Base-by-base conservation (phyloP, 2,329 filamentous ascomycete genomes). In the Alternaria viburni region DNA sequence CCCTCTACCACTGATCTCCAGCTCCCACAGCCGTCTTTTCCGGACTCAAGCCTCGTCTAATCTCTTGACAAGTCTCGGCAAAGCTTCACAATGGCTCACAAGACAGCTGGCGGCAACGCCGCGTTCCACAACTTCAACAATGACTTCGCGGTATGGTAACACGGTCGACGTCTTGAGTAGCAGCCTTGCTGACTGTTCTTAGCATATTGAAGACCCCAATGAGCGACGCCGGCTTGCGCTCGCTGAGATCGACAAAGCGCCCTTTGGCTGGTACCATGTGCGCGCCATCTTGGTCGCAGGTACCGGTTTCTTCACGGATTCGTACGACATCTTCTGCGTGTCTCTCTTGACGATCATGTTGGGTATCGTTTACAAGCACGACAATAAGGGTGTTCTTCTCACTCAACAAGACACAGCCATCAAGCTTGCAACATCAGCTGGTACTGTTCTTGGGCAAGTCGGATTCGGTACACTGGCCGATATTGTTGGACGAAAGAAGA, bases 221-320 rank as follows among this genome's bases (percentile, higher is more conserved):
- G 91, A 95, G 84, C 89, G 92, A 59, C 87, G 92, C 69, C 88
- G 92, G 67, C 88, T 93, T 30, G 92, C 92, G 45, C 89, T 96
- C 56, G 91, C 91, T 41, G 90, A 94, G 80, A 90, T 95, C 70
- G 92, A 95, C 83, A 90, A 90, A 82, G 91, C 91, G 10, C 89
- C 89, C 4, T 94, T 95, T 65, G 90, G 92, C 74, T 95, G 78
- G 92, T 93, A 93, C 79, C 92, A 96, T 76, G 88, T 95, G 58
- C 87, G 92, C 50, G 92, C 92, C 66, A 87, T 92, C 64, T 81
- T 92, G 25, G 92, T 96, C 25, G 92, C 92, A 32, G 92, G 93
- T 74, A 90, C 94, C 61, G 93, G 71, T 74, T 96, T 96, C 88
- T 96, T 96, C 82, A 95, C 92, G 13, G 93, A 96, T 77, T 91